Evolutionary conservation across 2,329 filamentous ascomycete species (phyloP).

Genomic region (Aspergillus sp.): DNA sequence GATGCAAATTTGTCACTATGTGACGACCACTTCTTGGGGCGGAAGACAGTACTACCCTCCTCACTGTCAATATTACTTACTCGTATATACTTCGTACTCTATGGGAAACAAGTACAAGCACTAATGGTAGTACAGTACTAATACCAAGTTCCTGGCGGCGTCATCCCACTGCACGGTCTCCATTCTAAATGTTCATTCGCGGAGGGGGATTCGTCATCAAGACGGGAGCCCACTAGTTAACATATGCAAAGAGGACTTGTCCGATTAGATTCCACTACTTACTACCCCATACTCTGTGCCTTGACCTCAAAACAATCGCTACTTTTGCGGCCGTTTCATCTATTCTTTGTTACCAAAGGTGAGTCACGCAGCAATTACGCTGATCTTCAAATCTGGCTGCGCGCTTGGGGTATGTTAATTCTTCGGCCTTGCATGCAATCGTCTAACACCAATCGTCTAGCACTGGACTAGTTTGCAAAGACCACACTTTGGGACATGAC

Average conservation of each 20-base stretch:
- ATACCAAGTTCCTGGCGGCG: not conserved
- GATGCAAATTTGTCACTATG: not conserved
- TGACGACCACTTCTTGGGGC: no score
- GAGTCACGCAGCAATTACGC: not conserved
- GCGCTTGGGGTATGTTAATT: not conserved
- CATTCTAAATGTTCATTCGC: conserved; percentile 22
- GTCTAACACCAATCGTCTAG: no score
- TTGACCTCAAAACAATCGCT: not conserved
- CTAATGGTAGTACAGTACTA: no score
- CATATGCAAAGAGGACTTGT: not conserved
- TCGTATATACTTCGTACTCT: no score
- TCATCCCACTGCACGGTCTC: conserved; percentile 7
- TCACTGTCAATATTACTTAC: no score
- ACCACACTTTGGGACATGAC: conserved; percentile 24
- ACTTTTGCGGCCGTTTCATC: not conserved
- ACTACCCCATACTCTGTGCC: not conserved
- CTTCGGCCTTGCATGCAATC: not conserved
- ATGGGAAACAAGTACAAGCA: no score
- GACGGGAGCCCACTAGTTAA: conserved; percentile 1
- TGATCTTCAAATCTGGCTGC: not conserved
- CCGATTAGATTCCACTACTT: no score
- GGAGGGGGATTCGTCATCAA: conserved; percentile 25
- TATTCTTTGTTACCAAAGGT: not conserved
- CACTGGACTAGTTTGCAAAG: not conserved
- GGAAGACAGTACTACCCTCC: no score